phyloP scores from a whole-genome alignment of 441 rosid species.

The Eruca vesicaria region DNA sequence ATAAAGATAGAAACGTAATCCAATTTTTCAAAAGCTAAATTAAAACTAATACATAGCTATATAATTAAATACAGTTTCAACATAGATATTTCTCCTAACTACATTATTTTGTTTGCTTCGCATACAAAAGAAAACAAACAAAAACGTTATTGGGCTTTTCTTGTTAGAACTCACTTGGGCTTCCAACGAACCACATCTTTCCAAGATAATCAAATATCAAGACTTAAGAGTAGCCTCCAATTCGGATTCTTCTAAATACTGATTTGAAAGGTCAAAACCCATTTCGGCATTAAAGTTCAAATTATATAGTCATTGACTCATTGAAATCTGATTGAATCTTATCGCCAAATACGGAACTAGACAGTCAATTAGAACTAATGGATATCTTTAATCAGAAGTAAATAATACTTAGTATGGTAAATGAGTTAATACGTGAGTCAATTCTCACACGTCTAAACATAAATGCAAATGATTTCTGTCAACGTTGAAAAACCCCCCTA shows the following conservation, averaged over 20 bases:
- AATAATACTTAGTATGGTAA: conserved; percentile 7
- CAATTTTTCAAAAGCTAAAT: too few species aligned
- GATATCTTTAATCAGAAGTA: background rate
- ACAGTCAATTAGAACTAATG: background rate
- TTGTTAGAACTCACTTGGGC: background rate
- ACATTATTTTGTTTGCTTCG: background rate
- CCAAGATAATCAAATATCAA: background rate
- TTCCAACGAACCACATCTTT: background rate
- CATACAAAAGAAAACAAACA: background rate
- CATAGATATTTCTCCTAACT: too few species aligned
- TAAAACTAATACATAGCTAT: too few species aligned
- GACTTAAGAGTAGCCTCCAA: background rate
- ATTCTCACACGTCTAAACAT: conserved; percentile 29
- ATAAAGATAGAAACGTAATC: too few species aligned
- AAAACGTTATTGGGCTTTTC: background rate
- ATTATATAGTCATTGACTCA: background rate
- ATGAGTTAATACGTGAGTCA: conserved; percentile 13
- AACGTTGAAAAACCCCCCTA: conserved; percentile 18
- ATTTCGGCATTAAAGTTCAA: background rate
- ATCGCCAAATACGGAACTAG: background rate
- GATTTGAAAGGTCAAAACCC: background rate
- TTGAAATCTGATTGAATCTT: background rate
- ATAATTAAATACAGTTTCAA: too few species aligned
- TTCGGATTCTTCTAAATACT: background rate
- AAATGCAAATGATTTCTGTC: conserved; percentile 2